Evolutionary conservation across 441 rosid genomes (phyloP), one percentile per base, ranked within the genome.

Genomic region (Croton laevigatus): DNA sequence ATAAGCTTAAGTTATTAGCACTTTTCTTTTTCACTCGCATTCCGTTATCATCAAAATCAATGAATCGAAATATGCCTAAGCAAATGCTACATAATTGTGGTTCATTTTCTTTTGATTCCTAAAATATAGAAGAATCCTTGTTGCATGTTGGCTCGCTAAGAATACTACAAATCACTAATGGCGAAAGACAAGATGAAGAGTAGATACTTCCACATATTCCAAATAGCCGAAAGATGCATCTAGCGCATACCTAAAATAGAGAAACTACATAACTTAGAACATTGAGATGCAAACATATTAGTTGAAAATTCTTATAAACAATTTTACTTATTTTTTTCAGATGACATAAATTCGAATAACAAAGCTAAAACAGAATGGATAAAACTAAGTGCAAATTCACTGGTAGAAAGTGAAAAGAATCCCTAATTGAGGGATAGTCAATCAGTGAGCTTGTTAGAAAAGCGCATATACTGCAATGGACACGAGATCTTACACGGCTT

Each of bases 41-140:
- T 59, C 76, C 72, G 48, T 79, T 76, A 59, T 80, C 90, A 77
- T 80, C 85, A 48, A 70, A 53, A 38, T 75, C 84, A 70, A 70
- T 75, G 75, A 88, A 86, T 76, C 92, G 97, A 85, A 94, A 71
- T 59, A 94, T 74, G 64, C 99, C 98, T 69, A 92, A 84, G 78
- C 99, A 94, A 63, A 84, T 71, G 61, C 78, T 58, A 84, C 98
- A 94, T 58, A 87, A 22, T 54, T 75, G 79, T 20, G 78, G 82
- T 69, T 77, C 82, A 36, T 55, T 40, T 40, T 40, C 73, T 65
- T 71, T 72, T 37, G 60, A 62, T 70, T 46, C 78, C 65, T 65
- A 60, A 19, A 19, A 34, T 2, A 71, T 36, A 52, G 73, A 62
- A 49, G 52, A 5, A 66, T 36, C 32, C 10, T 68, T 67, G 62